These are phyloP conservation scores for Xylariaceae sp. DNA, from an alignment of 2,329 filamentous ascomycete genomes.

Conservation along the genomic window DNA sequence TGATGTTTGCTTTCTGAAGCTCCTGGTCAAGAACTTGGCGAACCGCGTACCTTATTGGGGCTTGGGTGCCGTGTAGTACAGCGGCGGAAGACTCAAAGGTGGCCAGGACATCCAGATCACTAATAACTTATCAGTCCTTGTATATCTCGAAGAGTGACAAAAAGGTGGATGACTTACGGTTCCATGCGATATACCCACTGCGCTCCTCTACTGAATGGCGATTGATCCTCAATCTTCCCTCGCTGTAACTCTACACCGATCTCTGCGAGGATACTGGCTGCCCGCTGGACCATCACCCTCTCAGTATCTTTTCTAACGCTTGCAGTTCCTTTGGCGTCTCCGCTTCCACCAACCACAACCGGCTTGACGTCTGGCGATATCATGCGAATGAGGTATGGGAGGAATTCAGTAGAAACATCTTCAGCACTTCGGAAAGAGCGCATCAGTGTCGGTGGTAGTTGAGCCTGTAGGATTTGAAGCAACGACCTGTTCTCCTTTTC, in stretches of 20 bases:
- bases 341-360: constrained; percentile 72
- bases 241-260: constrained; percentile 78
- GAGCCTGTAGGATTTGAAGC: constrained; percentile 68
- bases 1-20: constrained; percentile 66
- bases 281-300: constrained; percentile 72
- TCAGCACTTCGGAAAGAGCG: constrained; percentile 76
- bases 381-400: constrained; percentile 81
- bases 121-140: constrained; percentile 29
- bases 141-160: background rate
- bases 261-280: constrained; percentile 78
- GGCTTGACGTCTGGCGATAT: constrained; percentile 88
- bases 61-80: constrained; percentile 51
- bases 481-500: constrained; percentile 73
- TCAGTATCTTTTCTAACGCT: constrained; percentile 87
- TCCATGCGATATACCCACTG: constrained; percentile 93
- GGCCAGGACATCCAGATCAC: constrained; percentile 71
- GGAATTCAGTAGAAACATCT: constrained; percentile 73
- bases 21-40: constrained; percentile 92
- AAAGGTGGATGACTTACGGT: constrained; percentile 57
- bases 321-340: constrained; percentile 63
- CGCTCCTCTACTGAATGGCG: constrained; percentile 52
- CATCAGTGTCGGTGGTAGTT: constrained; percentile 66
- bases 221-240: constrained; percentile 70
- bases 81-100: constrained; percentile 66
- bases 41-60: constrained; percentile 84